Conservation (phyloP, 257 asterid species). For the Solanum sparsipilum region DNA sequence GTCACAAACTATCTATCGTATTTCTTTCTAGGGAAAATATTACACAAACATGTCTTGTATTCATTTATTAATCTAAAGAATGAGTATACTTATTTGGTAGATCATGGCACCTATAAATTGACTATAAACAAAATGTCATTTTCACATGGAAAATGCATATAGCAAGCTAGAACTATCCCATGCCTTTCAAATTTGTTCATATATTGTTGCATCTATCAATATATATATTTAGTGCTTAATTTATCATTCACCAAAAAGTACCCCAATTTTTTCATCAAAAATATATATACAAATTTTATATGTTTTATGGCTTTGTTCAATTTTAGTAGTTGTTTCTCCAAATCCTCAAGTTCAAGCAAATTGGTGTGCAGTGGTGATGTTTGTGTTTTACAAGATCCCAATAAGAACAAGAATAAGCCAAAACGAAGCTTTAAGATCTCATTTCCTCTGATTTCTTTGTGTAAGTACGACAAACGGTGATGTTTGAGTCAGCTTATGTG, state of each 20-base stretch:
- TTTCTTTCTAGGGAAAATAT: neutral
- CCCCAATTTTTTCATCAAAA: neutral
- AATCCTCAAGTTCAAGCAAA: neutral
- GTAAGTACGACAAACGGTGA: neutral
- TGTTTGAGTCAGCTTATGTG: neutral
- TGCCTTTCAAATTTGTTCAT: neutral
- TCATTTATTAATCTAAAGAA: neutral
- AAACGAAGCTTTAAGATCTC: neutral
- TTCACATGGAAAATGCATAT: neutral
- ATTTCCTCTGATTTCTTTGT: neutral
- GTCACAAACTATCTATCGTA: accelerated
- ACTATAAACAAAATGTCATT: neutral
- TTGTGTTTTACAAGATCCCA: neutral
- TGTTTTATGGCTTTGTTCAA: neutral
- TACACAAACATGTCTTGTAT: neutral
- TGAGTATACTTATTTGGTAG: neutral
- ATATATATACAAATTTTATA: neutral
- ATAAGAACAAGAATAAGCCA: neutral
- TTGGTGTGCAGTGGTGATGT: neutral
- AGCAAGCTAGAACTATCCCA: neutral
- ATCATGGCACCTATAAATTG: neutral
- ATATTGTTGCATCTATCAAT: neutral
- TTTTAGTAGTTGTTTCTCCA: neutral
- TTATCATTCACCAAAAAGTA: neutral
- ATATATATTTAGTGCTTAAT: neutral